These are phyloP conservation scores for Akebia trifoliata DNA, from an alignment of 164 flowering plant genomes.

Conservation along the genomic window DNA sequence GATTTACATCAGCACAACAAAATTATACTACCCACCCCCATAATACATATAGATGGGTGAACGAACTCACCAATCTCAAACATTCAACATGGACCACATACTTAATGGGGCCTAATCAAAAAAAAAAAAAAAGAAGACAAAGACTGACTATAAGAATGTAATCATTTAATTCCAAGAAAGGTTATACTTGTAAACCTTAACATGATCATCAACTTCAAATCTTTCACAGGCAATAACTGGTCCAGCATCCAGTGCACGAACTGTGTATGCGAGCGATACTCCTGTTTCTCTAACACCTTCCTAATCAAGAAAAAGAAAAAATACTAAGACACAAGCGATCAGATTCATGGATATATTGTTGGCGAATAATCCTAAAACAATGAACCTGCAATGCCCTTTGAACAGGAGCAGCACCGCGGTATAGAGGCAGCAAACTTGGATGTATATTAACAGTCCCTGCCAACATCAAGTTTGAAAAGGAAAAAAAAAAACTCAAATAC, in stretches of 20 bases:
- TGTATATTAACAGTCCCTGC: conserved; percentile 93
- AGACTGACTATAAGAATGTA: no score
- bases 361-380: conserved; percentile 1
- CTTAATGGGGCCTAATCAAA: not conserved
- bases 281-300: conserved; percentile 97
- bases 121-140: not conserved
- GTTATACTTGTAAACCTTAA: conserved; percentile 48
- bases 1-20: no score
- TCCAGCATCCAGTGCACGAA: conserved; percentile 92
- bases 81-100: not conserved
- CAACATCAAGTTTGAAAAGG: conserved; percentile 4
- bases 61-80: not conserved
- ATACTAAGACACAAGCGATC: not conserved
- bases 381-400: conserved; percentile 93
- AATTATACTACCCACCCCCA: no score
- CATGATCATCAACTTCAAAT: conserved; percentile 64
- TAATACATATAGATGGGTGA: no score
- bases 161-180: not conserved
- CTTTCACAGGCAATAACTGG: conserved; percentile 74
- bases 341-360: not conserved
- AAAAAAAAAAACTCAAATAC: not conserved
- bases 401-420: conserved; percentile 99
- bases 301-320: conserved; percentile 27
- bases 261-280: conserved; percentile 83
- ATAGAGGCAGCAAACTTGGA: conserved; percentile 89